Conservation (phyloP, 352 stramenopile genomes). For the Lagenidium giganteum region DNA sequence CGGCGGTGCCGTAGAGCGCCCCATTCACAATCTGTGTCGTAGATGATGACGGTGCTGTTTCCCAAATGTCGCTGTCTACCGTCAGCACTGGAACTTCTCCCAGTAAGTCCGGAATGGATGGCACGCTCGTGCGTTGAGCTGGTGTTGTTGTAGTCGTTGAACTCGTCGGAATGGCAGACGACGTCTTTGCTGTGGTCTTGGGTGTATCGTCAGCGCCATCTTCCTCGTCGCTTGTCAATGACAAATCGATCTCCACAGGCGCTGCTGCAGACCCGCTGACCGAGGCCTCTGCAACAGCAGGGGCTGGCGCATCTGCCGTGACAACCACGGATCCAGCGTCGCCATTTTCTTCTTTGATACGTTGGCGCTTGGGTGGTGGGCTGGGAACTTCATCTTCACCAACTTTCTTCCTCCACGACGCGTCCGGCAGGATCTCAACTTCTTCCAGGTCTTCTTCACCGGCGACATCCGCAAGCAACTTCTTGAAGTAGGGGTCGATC, state of each 20-base stretch:
- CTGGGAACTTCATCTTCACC: conserved; percentile 35
- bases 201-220: conserved; percentile 23
- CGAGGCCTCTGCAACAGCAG: background rate
- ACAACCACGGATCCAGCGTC: conserved; percentile 2
- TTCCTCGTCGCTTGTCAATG: conserved; percentile 65
- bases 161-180: background rate
- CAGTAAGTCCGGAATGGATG: conserved; percentile 2
- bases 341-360: conserved; percentile 47
- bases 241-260: conserved; percentile 72
- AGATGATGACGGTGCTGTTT: conserved; percentile 20
- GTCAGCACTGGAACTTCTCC: conserved; percentile 55
- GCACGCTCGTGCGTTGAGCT: background rate
- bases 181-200: background rate
- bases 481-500: conserved; percentile 88
- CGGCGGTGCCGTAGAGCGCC: background rate
- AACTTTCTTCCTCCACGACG: conserved; percentile 66
- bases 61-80: conserved; percentile 61
- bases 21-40: conserved; percentile 18
- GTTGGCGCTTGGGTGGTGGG: conserved; percentile 42
- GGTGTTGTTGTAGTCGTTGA: conserved; percentile 5
- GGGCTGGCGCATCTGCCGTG: background rate
- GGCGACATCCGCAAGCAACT: conserved; percentile 79
- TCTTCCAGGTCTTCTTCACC: conserved; percentile 83
- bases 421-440: conserved; percentile 88
- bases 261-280: conserved; percentile 21